A percentile compares a stretch with the other conserved stretches of the same genome.
Conservation (phyloP, 306 rosid genomes). For the Quercus mongolica region DNA sequence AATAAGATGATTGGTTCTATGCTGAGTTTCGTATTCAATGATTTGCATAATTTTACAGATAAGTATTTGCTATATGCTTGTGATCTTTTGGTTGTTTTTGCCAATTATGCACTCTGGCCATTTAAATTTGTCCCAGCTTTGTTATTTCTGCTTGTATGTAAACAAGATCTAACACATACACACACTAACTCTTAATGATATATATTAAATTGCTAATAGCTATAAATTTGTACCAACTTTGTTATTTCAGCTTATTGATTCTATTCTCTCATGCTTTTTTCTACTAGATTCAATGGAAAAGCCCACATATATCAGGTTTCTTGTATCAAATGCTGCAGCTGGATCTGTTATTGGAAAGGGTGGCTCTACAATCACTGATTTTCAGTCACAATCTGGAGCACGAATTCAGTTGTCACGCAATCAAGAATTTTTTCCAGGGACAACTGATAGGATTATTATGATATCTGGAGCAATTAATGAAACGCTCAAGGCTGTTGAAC, state of each 20-base stretch:
- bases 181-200: too few species aligned
- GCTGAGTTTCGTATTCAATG: not conserved
- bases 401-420: conserved; percentile 95
- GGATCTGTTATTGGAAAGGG: conserved; percentile 99
- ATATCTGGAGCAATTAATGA: conserved; percentile 86
- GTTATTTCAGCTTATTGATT: conserved; percentile 3
- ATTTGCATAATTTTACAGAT: not conserved
- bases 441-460: conserved; percentile 97
- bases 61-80: not conserved
- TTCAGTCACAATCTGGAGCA: conserved; percentile 98
- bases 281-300: conserved; percentile 73
- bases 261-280: conserved; percentile 19
- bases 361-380: conserved; percentile 98
- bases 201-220: not conserved
- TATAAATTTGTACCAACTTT: conserved; percentile 2
- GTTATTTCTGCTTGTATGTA: not conserved
- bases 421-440: conserved; percentile 97
- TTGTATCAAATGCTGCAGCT: conserved; percentile 98
- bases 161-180: too few species aligned
- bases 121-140: not conserved
- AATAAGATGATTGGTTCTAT: not conserved
- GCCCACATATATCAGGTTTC: conserved; percentile 87
- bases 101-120: not conserved
- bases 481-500: conserved; percentile 80
- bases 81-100: not conserved